Conservation (phyloP, 805 yeast genomes). For the Metschnikowia picachoensis region DNA sequence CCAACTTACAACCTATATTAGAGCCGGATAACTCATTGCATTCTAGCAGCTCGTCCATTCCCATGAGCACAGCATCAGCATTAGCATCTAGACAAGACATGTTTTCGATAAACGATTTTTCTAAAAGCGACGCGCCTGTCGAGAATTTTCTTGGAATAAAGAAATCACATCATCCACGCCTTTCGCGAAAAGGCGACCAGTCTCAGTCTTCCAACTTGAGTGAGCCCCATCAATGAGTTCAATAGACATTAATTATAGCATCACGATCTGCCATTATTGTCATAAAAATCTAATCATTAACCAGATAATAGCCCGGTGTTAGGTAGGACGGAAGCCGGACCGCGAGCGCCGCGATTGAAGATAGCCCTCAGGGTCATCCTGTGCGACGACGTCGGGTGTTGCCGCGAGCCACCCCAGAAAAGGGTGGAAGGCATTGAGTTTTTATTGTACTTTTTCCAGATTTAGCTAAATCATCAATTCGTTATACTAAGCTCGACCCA, state of each 20-base stretch:
- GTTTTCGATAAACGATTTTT: not conserved
- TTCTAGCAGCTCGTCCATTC: constrained; percentile 33
- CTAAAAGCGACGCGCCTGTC: not conserved
- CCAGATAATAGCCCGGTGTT: too few species aligned
- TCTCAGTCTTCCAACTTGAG: constrained; percentile 1
- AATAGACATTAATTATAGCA: not conserved
- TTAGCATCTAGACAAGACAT: constrained; percentile 4
- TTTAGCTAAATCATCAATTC: too few species aligned
- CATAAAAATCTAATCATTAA: not conserved
- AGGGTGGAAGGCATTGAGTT: too few species aligned
- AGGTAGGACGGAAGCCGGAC: too few species aligned
- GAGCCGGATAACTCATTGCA: constrained; percentile 25
- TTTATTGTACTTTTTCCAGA: too few species aligned
- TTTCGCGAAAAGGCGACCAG: not conserved
- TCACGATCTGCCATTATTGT: not conserved
- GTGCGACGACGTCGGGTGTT: too few species aligned
- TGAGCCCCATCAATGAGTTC: not conserved
- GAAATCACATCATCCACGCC: not conserved
- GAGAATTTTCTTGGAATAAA: constrained; percentile 1
- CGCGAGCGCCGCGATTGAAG: too few species aligned
- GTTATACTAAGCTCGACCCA: too few species aligned
- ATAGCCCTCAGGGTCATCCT: too few species aligned
- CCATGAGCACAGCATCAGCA: constrained; percentile 23
- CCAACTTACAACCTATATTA: constrained; percentile 5
- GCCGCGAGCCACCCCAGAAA: too few species aligned